Conservation (phyloP, 164 flowering plant species). For the Annona squamosa region DNA sequence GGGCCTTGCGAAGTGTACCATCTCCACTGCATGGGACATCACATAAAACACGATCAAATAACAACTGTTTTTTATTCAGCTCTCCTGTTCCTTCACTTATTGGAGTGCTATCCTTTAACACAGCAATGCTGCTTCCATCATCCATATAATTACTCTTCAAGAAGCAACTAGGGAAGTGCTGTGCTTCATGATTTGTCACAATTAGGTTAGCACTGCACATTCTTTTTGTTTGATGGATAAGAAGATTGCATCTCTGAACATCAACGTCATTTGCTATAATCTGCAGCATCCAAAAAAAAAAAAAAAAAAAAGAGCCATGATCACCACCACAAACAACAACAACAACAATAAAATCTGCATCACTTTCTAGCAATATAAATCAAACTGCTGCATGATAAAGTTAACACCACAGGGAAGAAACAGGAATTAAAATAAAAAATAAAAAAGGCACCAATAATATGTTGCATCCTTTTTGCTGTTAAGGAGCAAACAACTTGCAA, state of each 20-base stretch:
- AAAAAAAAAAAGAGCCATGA: slow-evolving; percentile 8
- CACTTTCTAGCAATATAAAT: not conserved
- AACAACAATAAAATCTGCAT: not conserved
- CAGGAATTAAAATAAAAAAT: not conserved
- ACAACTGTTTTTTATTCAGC: slow-evolving; percentile 35
- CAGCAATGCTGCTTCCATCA: slow-evolving; percentile 13
- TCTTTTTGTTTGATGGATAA: slow-evolving; percentile 95
- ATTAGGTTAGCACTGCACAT: slow-evolving; percentile 97
- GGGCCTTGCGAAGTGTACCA: slow-evolving; percentile 99
- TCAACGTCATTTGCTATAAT: slow-evolving; percentile 95
- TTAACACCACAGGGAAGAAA: not conserved
- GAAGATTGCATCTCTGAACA: slow-evolving; percentile 92
- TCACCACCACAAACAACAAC: not conserved
- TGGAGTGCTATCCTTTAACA: not conserved
- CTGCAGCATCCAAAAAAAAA: slow-evolving; percentile 31
- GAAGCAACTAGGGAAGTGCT: slow-evolving; percentile 85
- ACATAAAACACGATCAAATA: slow-evolving; percentile 93
- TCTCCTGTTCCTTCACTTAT: slow-evolving; percentile 12
- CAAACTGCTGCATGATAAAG: not conserved
- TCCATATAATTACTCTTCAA: slow-evolving; percentile 23
- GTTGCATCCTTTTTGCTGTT: not conserved
- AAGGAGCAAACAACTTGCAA: not conserved
- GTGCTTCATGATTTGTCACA: slow-evolving; percentile 99
- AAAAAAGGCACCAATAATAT: not conserved
- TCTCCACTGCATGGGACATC: slow-evolving; percentile 99